Evolutionary conservation across 225 moss, liverwort and hornwort species (phyloP).

Genomic region (Pleurozium schreberi): DNA sequence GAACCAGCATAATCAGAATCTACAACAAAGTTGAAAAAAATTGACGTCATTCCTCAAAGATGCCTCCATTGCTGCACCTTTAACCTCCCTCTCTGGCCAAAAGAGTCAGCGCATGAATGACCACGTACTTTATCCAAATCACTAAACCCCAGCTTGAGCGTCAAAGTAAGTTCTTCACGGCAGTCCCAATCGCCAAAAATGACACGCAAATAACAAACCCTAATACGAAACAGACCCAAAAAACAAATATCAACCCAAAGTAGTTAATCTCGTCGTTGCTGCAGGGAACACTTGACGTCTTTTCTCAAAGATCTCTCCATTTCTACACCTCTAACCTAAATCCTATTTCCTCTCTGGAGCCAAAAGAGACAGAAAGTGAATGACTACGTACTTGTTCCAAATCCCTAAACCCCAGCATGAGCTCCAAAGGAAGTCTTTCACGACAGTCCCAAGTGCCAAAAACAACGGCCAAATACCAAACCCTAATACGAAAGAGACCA

Average conservation of each 20-base stretch:
- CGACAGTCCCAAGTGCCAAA: not conserved
- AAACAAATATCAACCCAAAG: not conserved
- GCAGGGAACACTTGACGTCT: not conserved
- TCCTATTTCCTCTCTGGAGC: not conserved
- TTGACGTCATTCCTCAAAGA: not conserved
- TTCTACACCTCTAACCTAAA: not conserved
- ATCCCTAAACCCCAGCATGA: not conserved
- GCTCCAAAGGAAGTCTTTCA: not conserved
- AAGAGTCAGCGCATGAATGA: not conserved
- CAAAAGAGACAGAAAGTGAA: not conserved
- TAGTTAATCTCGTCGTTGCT: not conserved
- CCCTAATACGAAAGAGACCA: not conserved
- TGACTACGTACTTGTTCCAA: not conserved
- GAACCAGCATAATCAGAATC: not conserved
- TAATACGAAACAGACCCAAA: not conserved
- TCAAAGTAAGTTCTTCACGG: not conserved
- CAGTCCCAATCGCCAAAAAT: not conserved
- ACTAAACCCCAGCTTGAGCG: not conserved
- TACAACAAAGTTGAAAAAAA: not conserved
- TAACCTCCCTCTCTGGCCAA: not conserved
- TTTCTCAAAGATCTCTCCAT: not conserved
- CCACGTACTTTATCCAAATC: not conserved
- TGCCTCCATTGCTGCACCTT: not conserved
- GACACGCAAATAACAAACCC: not conserved
- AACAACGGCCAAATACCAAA: not conserved